phyloP scores from a whole-genome alignment of 2,329 filamentous ascomycete species.

The Fusarium ramigenum region DNA sequence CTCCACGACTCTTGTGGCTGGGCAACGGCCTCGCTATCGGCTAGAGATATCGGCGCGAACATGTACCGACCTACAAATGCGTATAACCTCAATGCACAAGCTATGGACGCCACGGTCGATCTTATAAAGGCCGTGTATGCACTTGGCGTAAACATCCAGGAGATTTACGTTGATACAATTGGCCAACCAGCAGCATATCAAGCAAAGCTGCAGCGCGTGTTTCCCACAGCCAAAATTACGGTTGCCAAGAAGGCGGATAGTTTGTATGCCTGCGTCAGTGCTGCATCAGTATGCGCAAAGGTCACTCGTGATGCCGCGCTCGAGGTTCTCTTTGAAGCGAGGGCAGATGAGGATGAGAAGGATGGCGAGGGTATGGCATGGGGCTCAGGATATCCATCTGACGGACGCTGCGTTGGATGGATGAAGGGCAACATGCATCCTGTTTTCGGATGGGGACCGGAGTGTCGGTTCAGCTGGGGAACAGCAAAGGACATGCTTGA shows the following conservation, averaged over 20 bases:
- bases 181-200: conserved; percentile 86
- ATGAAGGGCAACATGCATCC: conserved; percentile 88
- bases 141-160: conserved; percentile 80
- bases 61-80: conserved; percentile 74
- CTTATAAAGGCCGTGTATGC: conserved; percentile 82
- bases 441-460: conserved; percentile 92
- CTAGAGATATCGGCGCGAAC: conserved; percentile 80
- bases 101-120: conserved; percentile 88
- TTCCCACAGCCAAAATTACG: conserved; percentile 79
- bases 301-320: conserved; percentile 92
- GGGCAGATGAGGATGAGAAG: conserved; percentile 44
- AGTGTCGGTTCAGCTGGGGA: conserved; percentile 95
- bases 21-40: conserved; percentile 83
- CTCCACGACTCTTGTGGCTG: conserved; percentile 74
- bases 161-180: conserved; percentile 96
- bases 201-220: conserved; percentile 81
- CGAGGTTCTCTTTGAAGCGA: conserved; percentile 75
- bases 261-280: conserved; percentile 90
- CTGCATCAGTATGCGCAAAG: conserved; percentile 94
- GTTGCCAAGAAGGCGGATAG: conserved; percentile 94
- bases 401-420: conserved; percentile 83
- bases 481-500: conserved; percentile 95
- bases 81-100: conserved; percentile 97
- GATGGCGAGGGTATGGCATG: conserved; percentile 65
- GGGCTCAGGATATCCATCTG: conserved; percentile 95